Evolutionary conservation across 495 filamentous ascomycete genomes (phyloP).

Genomic region (Daldinia childiae): DNA sequence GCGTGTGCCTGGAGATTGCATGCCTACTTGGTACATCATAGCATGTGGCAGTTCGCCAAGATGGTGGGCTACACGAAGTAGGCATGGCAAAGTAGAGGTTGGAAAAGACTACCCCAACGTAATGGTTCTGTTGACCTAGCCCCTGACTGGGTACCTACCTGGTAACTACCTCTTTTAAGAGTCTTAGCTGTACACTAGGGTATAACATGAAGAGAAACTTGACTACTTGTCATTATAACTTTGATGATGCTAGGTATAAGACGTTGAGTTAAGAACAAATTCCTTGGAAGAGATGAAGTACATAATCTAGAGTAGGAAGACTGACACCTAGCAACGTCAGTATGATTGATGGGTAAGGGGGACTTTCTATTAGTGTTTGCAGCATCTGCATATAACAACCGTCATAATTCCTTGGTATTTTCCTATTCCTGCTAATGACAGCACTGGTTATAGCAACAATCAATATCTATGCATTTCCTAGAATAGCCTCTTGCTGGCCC

Average conservation of each 20-base stretch:
- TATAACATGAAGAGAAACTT: not conserved
- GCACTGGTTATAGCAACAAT: not conserved
- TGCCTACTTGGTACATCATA: not conserved
- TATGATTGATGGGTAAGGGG: not conserved
- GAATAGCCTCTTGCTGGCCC: constrained; percentile 10
- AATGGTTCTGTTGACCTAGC: not conserved
- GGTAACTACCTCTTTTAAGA: no score
- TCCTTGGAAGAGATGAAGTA: not conserved
- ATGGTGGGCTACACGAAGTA: constrained; percentile 11
- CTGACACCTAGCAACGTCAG: constrained; percentile 11
- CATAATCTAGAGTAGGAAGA: not conserved
- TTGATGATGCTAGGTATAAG: not conserved
- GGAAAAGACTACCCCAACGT: not conserved
- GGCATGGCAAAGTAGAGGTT: not conserved
- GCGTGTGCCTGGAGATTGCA: constrained; percentile 12
- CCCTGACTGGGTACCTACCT: not conserved
- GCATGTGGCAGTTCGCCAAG: not conserved
- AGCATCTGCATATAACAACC: not conserved
- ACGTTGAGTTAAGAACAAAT: not conserved
- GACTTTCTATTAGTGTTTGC: not conserved
- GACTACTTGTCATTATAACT: not conserved
- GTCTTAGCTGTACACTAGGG: no score
- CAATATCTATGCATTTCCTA: not conserved
- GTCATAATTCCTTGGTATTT: constrained; percentile 10
- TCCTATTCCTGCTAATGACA: constrained; percentile 8